Conservation (phyloP, 1,284 basidiomycete genomes). For the Heliocybe sulcata region DNA sequence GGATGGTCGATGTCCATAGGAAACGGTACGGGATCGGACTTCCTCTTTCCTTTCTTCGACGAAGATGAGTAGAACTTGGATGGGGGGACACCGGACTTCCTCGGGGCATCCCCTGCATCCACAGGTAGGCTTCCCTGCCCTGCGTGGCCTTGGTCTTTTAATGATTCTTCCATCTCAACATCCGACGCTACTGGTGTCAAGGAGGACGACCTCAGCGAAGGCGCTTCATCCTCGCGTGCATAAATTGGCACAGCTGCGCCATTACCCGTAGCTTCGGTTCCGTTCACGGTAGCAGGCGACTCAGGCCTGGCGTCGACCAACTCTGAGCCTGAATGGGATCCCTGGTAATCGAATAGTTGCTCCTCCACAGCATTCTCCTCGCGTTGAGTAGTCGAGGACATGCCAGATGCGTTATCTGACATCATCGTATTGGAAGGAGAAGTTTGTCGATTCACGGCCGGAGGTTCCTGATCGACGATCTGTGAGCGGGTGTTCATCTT, state of each 20-base stretch:
- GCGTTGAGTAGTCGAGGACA: slow-evolving; percentile 2
- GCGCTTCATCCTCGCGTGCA: not conserved
- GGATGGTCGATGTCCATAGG: not conserved
- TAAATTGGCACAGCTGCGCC: not conserved
- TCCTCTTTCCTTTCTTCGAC: slow-evolving; percentile 14
- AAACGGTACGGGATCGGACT: not conserved
- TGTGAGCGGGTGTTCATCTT: not conserved
- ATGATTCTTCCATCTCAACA: slow-evolving; percentile 1
- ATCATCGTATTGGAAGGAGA: not conserved
- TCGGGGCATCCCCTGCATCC: not conserved
- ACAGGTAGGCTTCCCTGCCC: not conserved
- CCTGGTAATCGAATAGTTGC: not conserved
- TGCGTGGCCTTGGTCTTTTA: not conserved
- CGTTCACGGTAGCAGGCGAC: not conserved
- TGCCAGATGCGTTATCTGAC: not conserved
- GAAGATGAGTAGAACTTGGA: slow-evolving; percentile 25
- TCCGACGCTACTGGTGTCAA: slow-evolving; percentile 2
- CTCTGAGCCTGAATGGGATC: not conserved
- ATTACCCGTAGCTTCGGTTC: not conserved
- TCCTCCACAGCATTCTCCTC: slow-evolving; percentile 14
- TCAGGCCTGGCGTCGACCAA: not conserved
- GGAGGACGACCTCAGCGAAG: no score
- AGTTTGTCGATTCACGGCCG: not conserved
- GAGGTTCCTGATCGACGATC: not conserved
- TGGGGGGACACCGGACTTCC: slow-evolving; percentile 4